phyloP scores from a whole-genome alignment of 257 asterid species.

The Oldenlandia corymbosa region DNA sequence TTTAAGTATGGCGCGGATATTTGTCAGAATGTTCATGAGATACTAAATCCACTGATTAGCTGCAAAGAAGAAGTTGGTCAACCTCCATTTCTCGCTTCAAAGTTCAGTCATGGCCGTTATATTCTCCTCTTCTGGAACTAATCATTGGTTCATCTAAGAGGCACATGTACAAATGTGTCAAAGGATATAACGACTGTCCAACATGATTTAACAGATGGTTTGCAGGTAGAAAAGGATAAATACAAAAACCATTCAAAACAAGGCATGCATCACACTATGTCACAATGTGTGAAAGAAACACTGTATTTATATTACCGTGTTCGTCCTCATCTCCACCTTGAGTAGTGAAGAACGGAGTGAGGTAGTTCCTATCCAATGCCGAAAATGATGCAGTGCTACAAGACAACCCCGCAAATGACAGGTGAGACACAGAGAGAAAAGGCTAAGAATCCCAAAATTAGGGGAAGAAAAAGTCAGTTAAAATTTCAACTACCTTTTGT shows the following conservation, averaged over 20 bases:
- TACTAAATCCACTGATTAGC: neutral
- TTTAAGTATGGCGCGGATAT: too few species aligned
- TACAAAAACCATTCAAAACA: too few species aligned
- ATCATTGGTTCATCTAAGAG: conserved; percentile 15
- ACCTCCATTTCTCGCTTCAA: neutral
- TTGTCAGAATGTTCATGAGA: neutral
- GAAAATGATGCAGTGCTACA: conserved; percentile 88
- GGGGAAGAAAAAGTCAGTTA: neutral
- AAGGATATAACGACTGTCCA: too few species aligned
- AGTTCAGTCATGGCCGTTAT: conserved; percentile 9
- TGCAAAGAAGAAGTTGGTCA: neutral
- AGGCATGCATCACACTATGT: neutral
- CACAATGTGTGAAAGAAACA: neutral
- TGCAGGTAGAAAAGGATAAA: neutral
- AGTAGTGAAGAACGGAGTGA: conserved; percentile 89
- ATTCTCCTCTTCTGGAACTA: conserved; percentile 17
- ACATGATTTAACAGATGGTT: neutral
- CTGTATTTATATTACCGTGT: conserved; percentile 46
- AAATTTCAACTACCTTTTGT: conserved; percentile 53
- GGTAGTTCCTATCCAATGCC: conserved; percentile 89
- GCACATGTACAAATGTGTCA: conserved; percentile 2
- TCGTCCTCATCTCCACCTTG: conserved; percentile 86
- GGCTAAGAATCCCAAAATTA: neutral
- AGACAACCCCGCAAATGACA: too few species aligned
- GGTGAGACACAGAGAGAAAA: neutral